These are phyloP conservation scores for Podaxis pistillaris DNA, from an alignment of 768 basidiomycete species.

Conservation along the genomic window DNA sequence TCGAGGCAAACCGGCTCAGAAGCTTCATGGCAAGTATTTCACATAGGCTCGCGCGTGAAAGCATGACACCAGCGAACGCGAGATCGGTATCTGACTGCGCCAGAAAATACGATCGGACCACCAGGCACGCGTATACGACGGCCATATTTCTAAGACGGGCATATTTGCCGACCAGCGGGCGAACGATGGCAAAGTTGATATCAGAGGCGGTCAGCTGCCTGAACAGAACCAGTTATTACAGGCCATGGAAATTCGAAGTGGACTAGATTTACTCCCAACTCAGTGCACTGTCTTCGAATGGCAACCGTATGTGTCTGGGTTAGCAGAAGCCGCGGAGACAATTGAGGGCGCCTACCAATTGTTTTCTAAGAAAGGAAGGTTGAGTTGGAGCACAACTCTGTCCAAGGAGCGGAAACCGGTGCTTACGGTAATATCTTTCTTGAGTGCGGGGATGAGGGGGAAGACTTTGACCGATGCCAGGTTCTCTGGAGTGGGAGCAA, in stretches of 20 bases:
- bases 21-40: conserved; percentile 91
- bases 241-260: neutral
- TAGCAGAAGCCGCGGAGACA: conserved; percentile 5
- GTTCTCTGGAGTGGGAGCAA: conserved; percentile 56
- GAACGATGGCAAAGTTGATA: conserved; percentile 76
- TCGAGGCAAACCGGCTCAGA: conserved; percentile 67
- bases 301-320: conserved; percentile 16
- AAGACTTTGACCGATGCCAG: conserved; percentile 71
- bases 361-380: conserved; percentile 36
- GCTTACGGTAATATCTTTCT: conserved; percentile 66
- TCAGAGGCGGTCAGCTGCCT: conserved; percentile 85
- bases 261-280: conserved; percentile 70
- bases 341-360: conserved; percentile 33
- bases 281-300: conserved; percentile 57
- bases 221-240: neutral
- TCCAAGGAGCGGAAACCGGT: neutral
- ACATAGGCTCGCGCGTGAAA: conserved; percentile 68
- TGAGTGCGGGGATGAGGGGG: conserved; percentile 74
- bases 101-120: conserved; percentile 78
- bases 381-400: conserved; percentile 14
- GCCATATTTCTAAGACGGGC: conserved; percentile 74
- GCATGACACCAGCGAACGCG: conserved; percentile 74
- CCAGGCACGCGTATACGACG: conserved; percentile 72
- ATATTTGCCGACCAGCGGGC: conserved; percentile 78
- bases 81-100: conserved; percentile 66